Base-by-base conservation (phyloP, 2,329 filamentous ascomycete species). In the Colletotrichum sp. region DNA sequence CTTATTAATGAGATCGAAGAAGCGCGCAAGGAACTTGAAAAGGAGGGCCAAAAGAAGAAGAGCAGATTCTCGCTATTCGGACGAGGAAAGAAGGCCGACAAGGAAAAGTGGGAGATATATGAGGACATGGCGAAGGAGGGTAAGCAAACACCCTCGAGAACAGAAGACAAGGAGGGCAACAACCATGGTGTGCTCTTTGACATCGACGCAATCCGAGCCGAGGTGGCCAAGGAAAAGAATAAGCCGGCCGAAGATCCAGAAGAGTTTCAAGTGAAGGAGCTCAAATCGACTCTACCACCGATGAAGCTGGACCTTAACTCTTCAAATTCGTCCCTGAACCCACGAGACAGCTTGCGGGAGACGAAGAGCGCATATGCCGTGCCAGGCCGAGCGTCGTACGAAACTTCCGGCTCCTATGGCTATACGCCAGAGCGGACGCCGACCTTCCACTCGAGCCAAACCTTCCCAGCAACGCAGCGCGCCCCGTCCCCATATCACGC, bases 1-100 rank as follows among this genome's bases (percentile, higher is more conserved):
- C 91, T 99, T 57, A 98, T 99, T 83, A 96, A 94, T 80, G 97
- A 99, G 85, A 98, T 99, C 69, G 96, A 99, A 83, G 96, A 98
- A 85, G 97, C 97, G 8, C 92, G 97, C 49, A 96, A 94, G 82
- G 93, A 97, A 81, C 90, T 98, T 5, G 96, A 98, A 81, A 93
- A 92, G 82, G 94, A 97, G 80, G 93, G 93, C 21, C 72, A 78
- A 59, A 92, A 94, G 81, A 90, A 90, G 80, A 85, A 86, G 65
- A 84, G 86, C 55, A 86, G 87, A 57, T 96, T 96, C 80, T 92
- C 92, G 44, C 92, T 98, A 80, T 98, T 98, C 85, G 93, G 93
- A 57, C 92, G 94, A 65, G 96, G 95, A 81, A 98, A 95, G 86
- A 94, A 94, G 84, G 85, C 90, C 57, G 90, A 96, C 82, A 96